These are phyloP conservation scores for Medakamo hakoo DNA, from an alignment of 139 green algal species.

Conservation along the genomic window DNA sequence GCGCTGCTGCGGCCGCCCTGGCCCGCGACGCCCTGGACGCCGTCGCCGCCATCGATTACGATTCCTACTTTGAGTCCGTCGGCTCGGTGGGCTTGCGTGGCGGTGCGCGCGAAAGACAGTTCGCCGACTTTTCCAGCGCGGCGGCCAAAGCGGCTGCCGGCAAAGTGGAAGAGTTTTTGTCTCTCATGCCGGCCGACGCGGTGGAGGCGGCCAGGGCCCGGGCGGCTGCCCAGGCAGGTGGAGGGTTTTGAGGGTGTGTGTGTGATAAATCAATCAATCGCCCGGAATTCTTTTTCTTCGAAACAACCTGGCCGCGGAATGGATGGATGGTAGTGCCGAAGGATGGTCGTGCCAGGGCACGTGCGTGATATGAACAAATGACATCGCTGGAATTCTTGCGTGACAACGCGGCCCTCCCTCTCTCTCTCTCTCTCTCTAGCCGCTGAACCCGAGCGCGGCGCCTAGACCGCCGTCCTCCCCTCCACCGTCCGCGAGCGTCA, in stretches of 20 bases:
- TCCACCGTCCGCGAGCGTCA: neutral
- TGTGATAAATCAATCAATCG: neutral
- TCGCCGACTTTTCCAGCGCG: conserved; percentile 19
- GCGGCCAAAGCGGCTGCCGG: conserved; percentile 6
- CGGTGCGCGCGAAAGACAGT: conserved; percentile 17
- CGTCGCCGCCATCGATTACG: neutral
- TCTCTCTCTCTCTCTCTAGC: conserved; percentile 7
- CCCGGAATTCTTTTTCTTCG: neutral
- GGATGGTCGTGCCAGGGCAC: no score
- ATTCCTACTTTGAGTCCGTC: neutral
- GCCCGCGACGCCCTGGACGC: neutral
- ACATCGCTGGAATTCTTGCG: conserved; percentile 26
- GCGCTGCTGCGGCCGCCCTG: neutral
- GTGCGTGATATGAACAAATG: conserved; percentile 6
- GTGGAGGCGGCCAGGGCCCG: conserved; percentile 18
- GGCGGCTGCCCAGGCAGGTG: conserved; percentile 7
- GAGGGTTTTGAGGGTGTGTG: neutral
- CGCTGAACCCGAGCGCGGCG: neutral
- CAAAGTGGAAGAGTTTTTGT: conserved; percentile 29
- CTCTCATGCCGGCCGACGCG: conserved; percentile 25
- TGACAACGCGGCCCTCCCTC: conserved; percentile 12
- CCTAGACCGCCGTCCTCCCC: no score
- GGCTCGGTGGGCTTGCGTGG: conserved; percentile 4
- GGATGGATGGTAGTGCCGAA: no score
- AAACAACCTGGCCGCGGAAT: neutral